Evolutionary conservation across 2,329 filamentous ascomycete genomes (phyloP), one percentile per base, ranked within the genome.

Genomic region (Phoma sp.): DNA sequence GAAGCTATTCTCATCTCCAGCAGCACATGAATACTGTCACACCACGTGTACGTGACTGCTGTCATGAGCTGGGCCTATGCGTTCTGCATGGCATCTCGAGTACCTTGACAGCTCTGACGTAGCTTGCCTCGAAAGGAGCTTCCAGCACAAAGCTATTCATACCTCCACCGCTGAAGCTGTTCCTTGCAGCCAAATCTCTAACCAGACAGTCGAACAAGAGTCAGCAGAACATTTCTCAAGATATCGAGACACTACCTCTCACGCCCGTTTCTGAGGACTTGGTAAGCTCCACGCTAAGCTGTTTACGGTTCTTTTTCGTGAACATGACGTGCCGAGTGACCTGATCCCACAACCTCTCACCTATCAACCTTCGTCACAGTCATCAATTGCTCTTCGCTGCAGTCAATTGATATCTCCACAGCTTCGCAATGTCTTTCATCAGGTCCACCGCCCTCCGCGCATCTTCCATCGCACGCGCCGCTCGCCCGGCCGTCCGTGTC

Each of bases 401-500:
- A 63, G 66, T 63, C 73, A 74, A 75, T 74, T 75, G 67, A 37
- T 37, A 55, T 58, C 51, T 36, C 58, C 48, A 44, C 68, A 74
- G 68, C 72, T 74, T 67, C 70, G 73, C 46, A 50, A 78, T 78
- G 76, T 71, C 74, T 64, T 71, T 77, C 36, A 50, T 72, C 50
- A 68, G 76, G 60, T 68, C 71, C 39, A 64, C 72, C 22, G 62
- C 72, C 47, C 67, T 77, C 39, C 74, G 76, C 55, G 69, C 72
- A 25, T 72, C 74, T 33, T 67, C 74, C 46, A 58, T 75, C 43
- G 66, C 70, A 43, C 71, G 72, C 52, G 67, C 70, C 49, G 69
- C 69, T 43, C 75, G 75, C 53, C 67, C 74, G 17, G 65, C 71
- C 40, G 52, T 74, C 61, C 74, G 73, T 60, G 61, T 62, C 62